Evolutionary conservation across 2,329 filamentous ascomycete genomes (phyloP).

Genomic region (Madurella fahalii): DNA sequence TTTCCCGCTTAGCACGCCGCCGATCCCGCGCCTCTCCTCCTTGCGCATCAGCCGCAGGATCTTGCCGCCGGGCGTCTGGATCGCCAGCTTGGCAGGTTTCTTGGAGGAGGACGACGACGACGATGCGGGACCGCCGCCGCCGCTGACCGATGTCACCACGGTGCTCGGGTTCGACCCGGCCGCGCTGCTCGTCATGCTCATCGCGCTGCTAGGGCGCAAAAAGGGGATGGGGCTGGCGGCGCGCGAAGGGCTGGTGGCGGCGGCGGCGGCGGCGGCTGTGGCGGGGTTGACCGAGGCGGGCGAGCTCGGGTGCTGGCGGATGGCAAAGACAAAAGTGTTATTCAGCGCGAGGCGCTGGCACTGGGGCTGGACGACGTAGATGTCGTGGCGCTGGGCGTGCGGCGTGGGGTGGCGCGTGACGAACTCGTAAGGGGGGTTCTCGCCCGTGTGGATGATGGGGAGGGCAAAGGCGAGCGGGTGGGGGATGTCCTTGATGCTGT

Average conservation of each 20-base stretch:
- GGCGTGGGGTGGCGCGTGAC: slow-evolving; percentile 90
- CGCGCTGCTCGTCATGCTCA: slow-evolving; percentile 60
- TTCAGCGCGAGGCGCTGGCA: slow-evolving; percentile 84
- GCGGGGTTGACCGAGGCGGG: slow-evolving; percentile 28
- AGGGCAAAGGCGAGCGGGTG: slow-evolving; percentile 85
- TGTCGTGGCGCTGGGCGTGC: slow-evolving; percentile 93
- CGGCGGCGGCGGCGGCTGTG: slow-evolving; percentile 43
- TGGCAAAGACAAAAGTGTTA: slow-evolving; percentile 96
- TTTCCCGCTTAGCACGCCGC: slow-evolving; percentile 38
- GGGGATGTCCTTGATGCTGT: slow-evolving; percentile 93
- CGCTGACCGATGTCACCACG: slow-evolving; percentile 43
- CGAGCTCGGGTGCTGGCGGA: slow-evolving; percentile 82
- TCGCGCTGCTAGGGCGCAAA: slow-evolving; percentile 55
- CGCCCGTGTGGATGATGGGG: slow-evolving; percentile 84
- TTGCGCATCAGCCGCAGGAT: slow-evolving; percentile 85
- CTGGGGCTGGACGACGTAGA: slow-evolving; percentile 95
- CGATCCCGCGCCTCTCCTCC: slow-evolving; percentile 60
- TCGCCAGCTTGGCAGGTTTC: slow-evolving; percentile 93
- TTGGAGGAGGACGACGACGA: slow-evolving; percentile 37
- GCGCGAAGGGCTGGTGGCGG: slow-evolving; percentile 46
- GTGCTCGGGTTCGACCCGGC: slow-evolving; percentile 53
- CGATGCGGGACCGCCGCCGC: slow-evolving; percentile 33
- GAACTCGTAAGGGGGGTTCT: slow-evolving; percentile 93
- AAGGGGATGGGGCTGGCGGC: slow-evolving; percentile 58
- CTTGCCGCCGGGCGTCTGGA: slow-evolving; percentile 91